Evolutionary conservation across 495 filamentous ascomycete species (phyloP).

Genomic region (Neurospora sp.): DNA sequence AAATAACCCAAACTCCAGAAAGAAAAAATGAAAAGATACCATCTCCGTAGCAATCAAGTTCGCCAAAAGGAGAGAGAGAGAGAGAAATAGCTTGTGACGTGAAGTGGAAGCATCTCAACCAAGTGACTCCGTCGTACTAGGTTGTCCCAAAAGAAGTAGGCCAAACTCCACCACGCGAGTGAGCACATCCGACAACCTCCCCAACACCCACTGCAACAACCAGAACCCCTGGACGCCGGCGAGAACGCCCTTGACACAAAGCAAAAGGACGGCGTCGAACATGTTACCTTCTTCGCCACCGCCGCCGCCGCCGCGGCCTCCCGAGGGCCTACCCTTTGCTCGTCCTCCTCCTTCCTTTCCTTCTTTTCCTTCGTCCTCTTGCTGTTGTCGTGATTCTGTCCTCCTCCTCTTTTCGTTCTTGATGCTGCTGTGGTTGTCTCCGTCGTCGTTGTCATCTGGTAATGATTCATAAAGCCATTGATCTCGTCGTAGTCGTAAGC

Average conservation of each 20-base stretch:
- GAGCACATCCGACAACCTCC: conserved; percentile 14
- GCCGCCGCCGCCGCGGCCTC: not conserved
- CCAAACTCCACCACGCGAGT: conserved; percentile 21
- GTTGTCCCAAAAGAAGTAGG: conserved; percentile 11
- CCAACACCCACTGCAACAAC: conserved; percentile 17
- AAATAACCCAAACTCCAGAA: conserved; percentile 9
- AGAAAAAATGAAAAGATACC: conserved; percentile 1
- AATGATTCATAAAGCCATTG: not conserved
- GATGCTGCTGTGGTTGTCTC: not conserved
- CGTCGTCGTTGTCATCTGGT: not conserved
- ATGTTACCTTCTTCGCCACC: not conserved
- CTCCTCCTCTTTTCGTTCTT: not conserved
- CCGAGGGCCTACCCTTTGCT: not conserved
- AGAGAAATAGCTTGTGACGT: not conserved
- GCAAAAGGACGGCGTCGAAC: conserved; percentile 15
- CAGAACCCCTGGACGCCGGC: conserved; percentile 16
- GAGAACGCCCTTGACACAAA: conserved; percentile 16
- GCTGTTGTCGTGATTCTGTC: not conserved
- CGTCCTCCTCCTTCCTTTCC: not conserved
- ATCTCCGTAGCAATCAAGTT: not conserved
- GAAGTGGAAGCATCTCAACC: not conserved
- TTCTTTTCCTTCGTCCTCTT: not conserved
- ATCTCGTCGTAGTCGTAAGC: not conserved
- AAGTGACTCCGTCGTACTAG: not conserved
- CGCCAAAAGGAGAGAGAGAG: not conserved